Percentiles rank a stretch among this genome's conserved stretches.
phyloP scores from a whole-genome alignment of 495 filamentous ascomycete species.

The Acidiella bohemica region DNA sequence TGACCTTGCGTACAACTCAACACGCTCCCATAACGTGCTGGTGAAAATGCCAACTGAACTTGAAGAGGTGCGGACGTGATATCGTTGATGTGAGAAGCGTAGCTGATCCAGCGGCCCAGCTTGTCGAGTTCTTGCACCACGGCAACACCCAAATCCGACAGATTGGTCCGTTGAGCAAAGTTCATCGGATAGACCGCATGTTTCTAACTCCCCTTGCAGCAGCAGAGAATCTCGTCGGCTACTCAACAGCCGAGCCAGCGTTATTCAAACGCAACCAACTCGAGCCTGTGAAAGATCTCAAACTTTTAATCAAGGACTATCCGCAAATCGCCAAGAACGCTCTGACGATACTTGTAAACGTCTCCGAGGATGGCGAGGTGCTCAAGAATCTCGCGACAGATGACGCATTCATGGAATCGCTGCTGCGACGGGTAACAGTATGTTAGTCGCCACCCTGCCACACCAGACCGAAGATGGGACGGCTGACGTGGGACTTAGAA shows the following conservation, averaged over 20 bases:
- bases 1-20: too few species aligned
- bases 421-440: constrained; percentile 63
- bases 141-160: constrained; percentile 74
- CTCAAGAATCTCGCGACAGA: constrained; percentile 60
- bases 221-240: constrained; percentile 73
- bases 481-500: too few species aligned
- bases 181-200: constrained; percentile 13
- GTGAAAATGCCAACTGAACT: constrained; percentile 82
- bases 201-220: constrained; percentile 35
- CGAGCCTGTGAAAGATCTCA: constrained; percentile 73
- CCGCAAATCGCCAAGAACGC: constrained; percentile 82
- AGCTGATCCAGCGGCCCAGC: constrained; percentile 35
- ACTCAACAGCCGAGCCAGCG: constrained; percentile 57
- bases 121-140: constrained; percentile 84
- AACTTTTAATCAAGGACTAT: constrained; percentile 74
- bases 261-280: constrained; percentile 76
- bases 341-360: constrained; percentile 84
- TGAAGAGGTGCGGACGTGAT: constrained; percentile 49
- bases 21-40: too few species aligned
- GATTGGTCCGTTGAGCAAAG: constrained; percentile 39
- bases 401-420: constrained; percentile 62
- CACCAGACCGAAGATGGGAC: too few species aligned
- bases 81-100: background rate
- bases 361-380: constrained; percentile 64
- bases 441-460: constrained; percentile 32